These are phyloP conservation scores for Blastomyces parvus DNA, from an alignment of 2,329 filamentous ascomycete genomes.

Conservation along the genomic window DNA sequence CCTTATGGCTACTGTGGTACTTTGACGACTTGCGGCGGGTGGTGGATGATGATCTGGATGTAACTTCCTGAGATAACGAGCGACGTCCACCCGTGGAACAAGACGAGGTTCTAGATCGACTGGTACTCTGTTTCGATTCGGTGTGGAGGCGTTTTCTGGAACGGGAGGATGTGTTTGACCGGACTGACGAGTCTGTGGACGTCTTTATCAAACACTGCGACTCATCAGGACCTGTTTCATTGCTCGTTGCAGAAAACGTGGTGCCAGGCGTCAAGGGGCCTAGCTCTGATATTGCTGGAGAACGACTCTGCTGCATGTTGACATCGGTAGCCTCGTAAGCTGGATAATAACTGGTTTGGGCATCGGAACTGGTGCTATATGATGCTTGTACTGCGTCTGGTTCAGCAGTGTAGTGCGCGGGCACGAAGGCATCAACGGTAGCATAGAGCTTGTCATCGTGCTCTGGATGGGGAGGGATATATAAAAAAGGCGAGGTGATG, in stretches of 20 bases:
- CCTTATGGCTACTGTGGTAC: conserved; percentile 22
- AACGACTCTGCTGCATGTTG: conserved; percentile 4
- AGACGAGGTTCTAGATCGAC: conserved; percentile 26
- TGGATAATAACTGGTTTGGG: conserved; percentile 18
- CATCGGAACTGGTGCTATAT: conserved; percentile 15
- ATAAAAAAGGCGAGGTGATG: conserved; percentile 13
- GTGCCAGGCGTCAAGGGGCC: conserved; percentile 9
- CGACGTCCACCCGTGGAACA: conserved; percentile 23
- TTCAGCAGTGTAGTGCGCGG: conserved; percentile 11
- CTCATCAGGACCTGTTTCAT: conserved; percentile 9
- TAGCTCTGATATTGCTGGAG: conserved; percentile 11
- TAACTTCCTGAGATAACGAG: conserved; percentile 28
- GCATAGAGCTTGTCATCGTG: conserved; percentile 8
- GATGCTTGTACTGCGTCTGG: conserved; percentile 12
- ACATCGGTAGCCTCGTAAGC: conserved; percentile 18
- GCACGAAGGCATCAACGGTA: conserved; percentile 10
- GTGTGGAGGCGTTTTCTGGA: conserved; percentile 4
- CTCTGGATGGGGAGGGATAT: conserved; percentile 10
- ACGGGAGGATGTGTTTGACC: background rate
- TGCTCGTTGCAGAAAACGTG: conserved; percentile 9
- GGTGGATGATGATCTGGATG: conserved; percentile 17
- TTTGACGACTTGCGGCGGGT: conserved; percentile 23
- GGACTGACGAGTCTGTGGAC: background rate
- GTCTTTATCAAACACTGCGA: conserved; percentile 5
- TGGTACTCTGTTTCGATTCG: conserved; percentile 18